These are phyloP conservation scores for Phaseolus coccineus DNA, from an alignment of 331 rosid genomes.

Conservation along the genomic window DNA sequence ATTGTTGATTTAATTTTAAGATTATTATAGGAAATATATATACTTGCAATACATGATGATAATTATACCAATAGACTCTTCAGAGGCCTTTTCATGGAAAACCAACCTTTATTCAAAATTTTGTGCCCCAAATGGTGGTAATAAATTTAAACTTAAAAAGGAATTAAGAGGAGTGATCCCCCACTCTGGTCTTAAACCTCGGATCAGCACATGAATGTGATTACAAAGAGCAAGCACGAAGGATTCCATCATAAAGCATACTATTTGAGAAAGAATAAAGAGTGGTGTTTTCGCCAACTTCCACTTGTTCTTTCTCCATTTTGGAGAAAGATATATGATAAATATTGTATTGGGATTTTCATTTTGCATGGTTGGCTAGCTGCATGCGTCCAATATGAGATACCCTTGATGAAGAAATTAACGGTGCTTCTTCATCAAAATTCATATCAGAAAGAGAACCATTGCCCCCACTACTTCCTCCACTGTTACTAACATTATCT, in stretches of 20 bases:
- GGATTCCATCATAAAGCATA: slow-evolving; percentile 35
- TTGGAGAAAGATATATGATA: not conserved
- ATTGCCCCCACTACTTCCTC: slow-evolving; percentile 49
- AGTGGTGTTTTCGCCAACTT: slow-evolving; percentile 34
- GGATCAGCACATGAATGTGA: slow-evolving; percentile 4
- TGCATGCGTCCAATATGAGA: slow-evolving; percentile 80
- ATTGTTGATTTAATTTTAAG: too few species aligned
- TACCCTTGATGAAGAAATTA: slow-evolving; percentile 77
- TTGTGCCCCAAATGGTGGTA: not conserved
- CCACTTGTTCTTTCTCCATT: slow-evolving; percentile 29
- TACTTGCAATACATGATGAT: too few species aligned
- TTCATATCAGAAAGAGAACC: slow-evolving; percentile 53
- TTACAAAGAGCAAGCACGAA: slow-evolving; percentile 21
- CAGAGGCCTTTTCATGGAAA: not conserved
- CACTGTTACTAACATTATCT: slow-evolving; percentile 38
- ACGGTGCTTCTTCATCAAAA: slow-evolving; percentile 76
- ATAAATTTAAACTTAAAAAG: not conserved
- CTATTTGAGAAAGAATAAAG: slow-evolving; percentile 48
- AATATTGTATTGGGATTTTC: slow-evolving; percentile 34
- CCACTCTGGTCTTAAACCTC: not conserved
- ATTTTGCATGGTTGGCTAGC: slow-evolving; percentile 55
- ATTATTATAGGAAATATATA: too few species aligned
- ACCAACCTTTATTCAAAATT: not conserved
- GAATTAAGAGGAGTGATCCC: not conserved
- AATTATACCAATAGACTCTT: not conserved